Conservation (phyloP, 352 stramenopile species). For the Pythium rishiriense region DNA sequence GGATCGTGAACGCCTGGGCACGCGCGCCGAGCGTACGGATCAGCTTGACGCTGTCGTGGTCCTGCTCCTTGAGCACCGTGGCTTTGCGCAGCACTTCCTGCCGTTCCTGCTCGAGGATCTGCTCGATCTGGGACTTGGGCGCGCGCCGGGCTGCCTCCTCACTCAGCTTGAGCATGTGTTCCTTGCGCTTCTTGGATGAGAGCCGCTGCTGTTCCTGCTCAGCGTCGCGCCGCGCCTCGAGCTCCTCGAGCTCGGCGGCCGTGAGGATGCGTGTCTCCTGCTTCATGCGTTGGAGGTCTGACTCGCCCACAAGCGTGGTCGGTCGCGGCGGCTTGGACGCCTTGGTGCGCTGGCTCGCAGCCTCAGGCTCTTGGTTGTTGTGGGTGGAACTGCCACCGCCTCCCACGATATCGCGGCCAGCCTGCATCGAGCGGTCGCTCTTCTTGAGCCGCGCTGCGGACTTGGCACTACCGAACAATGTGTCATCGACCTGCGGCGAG, state of each 20-base stretch:
- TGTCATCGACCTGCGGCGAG: constrained; percentile 68
- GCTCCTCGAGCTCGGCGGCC: constrained; percentile 45
- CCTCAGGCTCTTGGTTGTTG: constrained; percentile 32
- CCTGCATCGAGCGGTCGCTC: constrained; percentile 58
- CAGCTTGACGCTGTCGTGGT: constrained; percentile 92
- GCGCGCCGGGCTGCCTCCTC: constrained; percentile 60
- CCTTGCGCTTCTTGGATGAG: constrained; percentile 71
- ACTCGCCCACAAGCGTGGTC: constrained; percentile 36
- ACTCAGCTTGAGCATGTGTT: constrained; percentile 74
- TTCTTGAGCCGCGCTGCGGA: constrained; percentile 25
- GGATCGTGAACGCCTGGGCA: constrained; percentile 93
- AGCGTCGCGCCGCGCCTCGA: constrained; percentile 54
- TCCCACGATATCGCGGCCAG: constrained; percentile 45
- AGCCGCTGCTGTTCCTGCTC: constrained; percentile 59
- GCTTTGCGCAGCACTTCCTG: constrained; percentile 56
- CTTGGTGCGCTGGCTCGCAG: constrained; percentile 7
- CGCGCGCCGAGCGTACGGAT: constrained; percentile 91
- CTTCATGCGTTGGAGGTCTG: constrained; percentile 64
- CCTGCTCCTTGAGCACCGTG: constrained; percentile 64
- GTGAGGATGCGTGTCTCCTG: constrained; percentile 68
- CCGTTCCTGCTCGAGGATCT: constrained; percentile 73
- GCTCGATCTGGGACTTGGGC: constrained; percentile 78
- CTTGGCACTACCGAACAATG: constrained; percentile 49
- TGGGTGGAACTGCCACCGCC: constrained; percentile 24
- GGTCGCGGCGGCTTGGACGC: constrained; percentile 13